Conservation (phyloP, 176 grass and related monocot genomes). For the Carex myosuroides region DNA sequence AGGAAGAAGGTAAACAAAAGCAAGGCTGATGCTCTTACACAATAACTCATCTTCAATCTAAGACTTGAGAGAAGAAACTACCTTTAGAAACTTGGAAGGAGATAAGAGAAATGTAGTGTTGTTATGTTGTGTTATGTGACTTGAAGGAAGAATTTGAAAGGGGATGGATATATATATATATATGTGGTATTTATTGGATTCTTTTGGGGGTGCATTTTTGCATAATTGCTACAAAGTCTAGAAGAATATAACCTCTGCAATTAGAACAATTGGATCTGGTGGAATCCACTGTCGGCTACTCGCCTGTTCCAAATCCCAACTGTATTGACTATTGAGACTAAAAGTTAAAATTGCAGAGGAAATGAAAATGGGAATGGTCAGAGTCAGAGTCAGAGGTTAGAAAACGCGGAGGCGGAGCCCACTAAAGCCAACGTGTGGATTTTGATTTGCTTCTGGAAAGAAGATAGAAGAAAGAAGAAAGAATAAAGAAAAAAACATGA, state of each 20-base stretch:
- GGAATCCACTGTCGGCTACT: neutral
- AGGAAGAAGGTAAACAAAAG: slow-evolving; percentile 25
- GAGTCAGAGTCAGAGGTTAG: neutral
- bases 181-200: neutral
- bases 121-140: neutral
- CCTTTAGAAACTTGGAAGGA: neutral
- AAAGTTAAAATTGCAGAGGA: neutral
- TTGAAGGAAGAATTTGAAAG: neutral
- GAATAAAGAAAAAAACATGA: too few relatives aligned
- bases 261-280: neutral
- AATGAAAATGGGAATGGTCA: neutral
- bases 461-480: too few relatives aligned
- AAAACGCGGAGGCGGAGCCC: neutral
- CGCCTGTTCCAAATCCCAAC: too few relatives aligned
- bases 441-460: too few relatives aligned
- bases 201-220: too few relatives aligned
- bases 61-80: neutral
- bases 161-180: too few relatives aligned
- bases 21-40: neutral
- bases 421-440: neutral
- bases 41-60: slow-evolving; percentile 18
- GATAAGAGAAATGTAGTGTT: neutral
- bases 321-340: too few relatives aligned
- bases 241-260: neutral
- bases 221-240: neutral